Conservation (phyloP, 345 rosid species). For the Eucalyptus virginea region DNA sequence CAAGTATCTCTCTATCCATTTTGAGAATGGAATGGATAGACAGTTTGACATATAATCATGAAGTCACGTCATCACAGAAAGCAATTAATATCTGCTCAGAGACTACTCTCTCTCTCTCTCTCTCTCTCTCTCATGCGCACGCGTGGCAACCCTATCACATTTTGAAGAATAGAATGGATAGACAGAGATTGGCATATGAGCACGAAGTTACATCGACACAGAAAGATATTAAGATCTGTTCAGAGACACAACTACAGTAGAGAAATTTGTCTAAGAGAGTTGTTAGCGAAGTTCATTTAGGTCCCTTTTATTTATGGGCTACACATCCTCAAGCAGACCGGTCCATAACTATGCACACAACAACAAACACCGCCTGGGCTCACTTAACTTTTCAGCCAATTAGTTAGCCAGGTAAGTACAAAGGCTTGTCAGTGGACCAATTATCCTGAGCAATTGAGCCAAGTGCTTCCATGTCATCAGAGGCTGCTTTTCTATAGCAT, state of each 20-base stretch:
- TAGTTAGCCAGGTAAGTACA: neutral
- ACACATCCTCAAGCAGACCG: neutral
- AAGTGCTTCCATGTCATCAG: neutral
- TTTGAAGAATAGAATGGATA: neutral
- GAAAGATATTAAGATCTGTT: neutral
- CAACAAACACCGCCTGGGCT: neutral
- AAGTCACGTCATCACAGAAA: accelerated
- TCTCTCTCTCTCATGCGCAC: no score
- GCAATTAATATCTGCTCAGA: no score
- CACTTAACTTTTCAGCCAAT: neutral
- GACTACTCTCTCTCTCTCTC: no score
- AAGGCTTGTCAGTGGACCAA: neutral
- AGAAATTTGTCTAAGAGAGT: neutral
- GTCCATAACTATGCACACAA: neutral
- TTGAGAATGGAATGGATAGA: neutral
- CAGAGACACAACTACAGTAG: neutral
- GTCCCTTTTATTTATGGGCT: neutral
- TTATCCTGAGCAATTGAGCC: neutral
- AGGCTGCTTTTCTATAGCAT: neutral
- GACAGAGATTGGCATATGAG: neutral
- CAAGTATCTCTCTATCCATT: neutral
- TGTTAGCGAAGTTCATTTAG: neutral
- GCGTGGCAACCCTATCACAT: no score
- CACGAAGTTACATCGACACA: neutral
- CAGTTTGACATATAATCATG: no score